Conservation (phyloP, 768 basidiomycete genomes). For the Suillus variegatus region DNA sequence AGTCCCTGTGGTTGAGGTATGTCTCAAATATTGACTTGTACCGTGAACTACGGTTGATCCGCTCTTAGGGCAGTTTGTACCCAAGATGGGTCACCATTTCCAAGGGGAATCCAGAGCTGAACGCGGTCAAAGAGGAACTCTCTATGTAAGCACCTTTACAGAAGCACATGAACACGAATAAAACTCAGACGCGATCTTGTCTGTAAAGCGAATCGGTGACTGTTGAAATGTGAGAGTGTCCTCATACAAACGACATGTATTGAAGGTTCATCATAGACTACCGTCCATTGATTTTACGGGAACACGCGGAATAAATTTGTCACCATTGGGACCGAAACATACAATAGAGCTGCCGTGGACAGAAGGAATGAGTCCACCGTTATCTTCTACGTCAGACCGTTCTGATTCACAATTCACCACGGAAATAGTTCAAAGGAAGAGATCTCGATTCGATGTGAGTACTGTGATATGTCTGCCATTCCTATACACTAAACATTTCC, state of each 20-base stretch:
- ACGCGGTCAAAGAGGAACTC: constrained; percentile 23
- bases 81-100: constrained; percentile 27
- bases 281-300: too few species aligned
- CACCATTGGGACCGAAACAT: constrained; percentile 1
- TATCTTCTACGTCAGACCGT: background rate
- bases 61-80: constrained; percentile 24
- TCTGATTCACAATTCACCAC: background rate
- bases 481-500: background rate
- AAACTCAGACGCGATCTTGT: background rate
- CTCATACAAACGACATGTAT: background rate
- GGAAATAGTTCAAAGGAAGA: constrained; percentile 1
- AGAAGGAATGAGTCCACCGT: background rate
- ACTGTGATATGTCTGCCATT: background rate
- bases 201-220: background rate
- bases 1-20: background rate
- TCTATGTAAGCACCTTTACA: constrained; percentile 26
- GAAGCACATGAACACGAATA: background rate
- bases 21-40: background rate
- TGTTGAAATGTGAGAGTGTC: background rate
- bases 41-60: background rate
- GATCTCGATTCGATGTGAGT: background rate
- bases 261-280: background rate
- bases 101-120: constrained; percentile 23
- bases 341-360: background rate
- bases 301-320: background rate